Evolutionary conservation across 139 green algal genomes (phyloP).

Genomic region (Spirogloea muscicola): DNA sequence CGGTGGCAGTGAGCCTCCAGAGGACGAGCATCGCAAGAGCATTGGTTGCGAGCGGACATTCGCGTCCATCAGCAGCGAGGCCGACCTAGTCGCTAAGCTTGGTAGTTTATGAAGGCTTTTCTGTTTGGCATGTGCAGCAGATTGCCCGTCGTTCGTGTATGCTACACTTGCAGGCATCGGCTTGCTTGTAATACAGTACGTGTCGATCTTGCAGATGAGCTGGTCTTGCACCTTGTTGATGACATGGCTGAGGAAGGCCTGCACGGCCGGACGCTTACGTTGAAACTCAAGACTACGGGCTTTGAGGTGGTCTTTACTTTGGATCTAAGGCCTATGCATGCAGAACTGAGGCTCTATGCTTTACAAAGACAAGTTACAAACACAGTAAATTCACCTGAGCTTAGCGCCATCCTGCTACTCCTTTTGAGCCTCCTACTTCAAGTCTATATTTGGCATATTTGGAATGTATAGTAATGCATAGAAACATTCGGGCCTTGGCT

Average conservation of each 20-base stretch:
- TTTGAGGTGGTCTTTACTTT: slow-evolving; percentile 35
- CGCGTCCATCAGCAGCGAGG: slow-evolving; percentile 5
- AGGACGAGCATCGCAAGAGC: slow-evolving; percentile 45
- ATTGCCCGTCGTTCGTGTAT: too few relatives aligned
- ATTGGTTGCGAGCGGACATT: slow-evolving; percentile 56
- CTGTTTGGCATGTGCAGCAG: too few relatives aligned
- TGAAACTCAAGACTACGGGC: slow-evolving; percentile 49
- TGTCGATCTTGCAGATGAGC: slow-evolving; percentile 33
- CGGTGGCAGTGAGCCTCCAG: slow-evolving; percentile 23
- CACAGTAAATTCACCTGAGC: background rate
- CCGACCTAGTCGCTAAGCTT: slow-evolving; percentile 30
- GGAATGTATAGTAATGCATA: too few relatives aligned
- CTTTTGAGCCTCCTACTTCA: too few relatives aligned
- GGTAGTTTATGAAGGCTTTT: too few relatives aligned
- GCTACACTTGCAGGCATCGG: too few relatives aligned
- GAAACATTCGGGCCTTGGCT: too few relatives aligned
- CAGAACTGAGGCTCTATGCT: background rate
- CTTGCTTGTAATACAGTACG: too few relatives aligned
- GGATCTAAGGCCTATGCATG: background rate
- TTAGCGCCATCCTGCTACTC: background rate
- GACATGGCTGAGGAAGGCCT: slow-evolving; percentile 39
- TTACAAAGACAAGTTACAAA: background rate
- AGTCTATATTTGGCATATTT: too few relatives aligned
- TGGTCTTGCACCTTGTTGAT: slow-evolving; percentile 18
- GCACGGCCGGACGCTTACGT: slow-evolving; percentile 38